A percentile compares a stretch with the other conserved stretches of the same genome.
Conservation (phyloP, 352 stramenopile genomes). For the Phytophthora ohioensis region DNA sequence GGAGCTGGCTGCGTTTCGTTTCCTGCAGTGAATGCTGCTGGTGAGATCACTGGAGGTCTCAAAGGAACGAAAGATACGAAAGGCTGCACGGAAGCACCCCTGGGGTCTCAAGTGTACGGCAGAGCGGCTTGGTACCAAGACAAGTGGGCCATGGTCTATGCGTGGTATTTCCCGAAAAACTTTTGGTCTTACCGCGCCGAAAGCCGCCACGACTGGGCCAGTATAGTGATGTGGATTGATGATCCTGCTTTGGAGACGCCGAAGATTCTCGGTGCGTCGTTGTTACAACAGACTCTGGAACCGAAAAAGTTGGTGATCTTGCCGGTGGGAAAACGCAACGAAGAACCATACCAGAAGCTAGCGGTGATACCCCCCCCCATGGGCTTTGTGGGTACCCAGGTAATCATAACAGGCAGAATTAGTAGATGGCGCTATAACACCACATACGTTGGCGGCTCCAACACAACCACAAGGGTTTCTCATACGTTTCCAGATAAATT, state of each 20-base stretch:
- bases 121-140: not conserved
- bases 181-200: not conserved
- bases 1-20: not conserved
- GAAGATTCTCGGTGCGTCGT: not conserved
- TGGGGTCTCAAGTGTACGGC: not conserved
- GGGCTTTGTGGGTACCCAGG: not conserved
- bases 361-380: not conserved
- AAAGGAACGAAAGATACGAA: not conserved
- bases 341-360: not conserved
- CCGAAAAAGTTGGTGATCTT: too few species aligned
- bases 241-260: not conserved
- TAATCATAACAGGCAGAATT: too few species aligned
- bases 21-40: not conserved
- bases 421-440: too few species aligned
- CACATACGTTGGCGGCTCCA: not conserved
- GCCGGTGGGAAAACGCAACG: too few species aligned
- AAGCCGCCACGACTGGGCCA: not conserved
- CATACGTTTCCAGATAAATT: not conserved
- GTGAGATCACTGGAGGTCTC: not conserved
- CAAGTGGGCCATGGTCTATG: not conserved
- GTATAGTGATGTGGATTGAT: not conserved
- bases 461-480: not conserved
- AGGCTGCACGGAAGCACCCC: not conserved
- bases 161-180: not conserved
- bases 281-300: not conserved